Percentiles rank a stretch among this genome's conserved stretches.
Evolutionary conservation across 2,329 filamentous ascomycete species (phyloP).

Genomic region (Seiridium unicorne): DNA sequence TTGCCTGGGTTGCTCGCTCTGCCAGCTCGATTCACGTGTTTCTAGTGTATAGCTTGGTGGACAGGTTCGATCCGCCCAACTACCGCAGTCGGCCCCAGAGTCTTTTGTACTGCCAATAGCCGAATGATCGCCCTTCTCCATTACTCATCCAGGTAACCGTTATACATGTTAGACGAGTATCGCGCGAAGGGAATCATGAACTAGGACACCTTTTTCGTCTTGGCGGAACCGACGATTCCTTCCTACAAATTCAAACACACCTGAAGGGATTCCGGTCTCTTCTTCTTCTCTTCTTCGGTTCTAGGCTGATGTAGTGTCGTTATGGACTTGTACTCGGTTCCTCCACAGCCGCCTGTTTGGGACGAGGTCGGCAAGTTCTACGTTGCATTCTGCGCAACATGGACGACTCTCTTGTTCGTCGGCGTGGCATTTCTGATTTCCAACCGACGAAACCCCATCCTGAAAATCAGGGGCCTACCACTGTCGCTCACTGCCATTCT

Average conservation of each 20-base stretch:
- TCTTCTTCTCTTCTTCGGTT: no score
- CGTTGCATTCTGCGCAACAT: slow-evolving; percentile 18
- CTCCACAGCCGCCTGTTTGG: slow-evolving; percentile 14
- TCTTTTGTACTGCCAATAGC: neutral
- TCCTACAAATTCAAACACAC: no score
- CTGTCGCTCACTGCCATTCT: slow-evolving; percentile 39
- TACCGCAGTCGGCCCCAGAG: neutral
- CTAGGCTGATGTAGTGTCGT: neutral
- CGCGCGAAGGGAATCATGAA: no score
- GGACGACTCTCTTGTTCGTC: slow-evolving; percentile 26
- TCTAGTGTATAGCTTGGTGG: neutral
- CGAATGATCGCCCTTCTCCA: neutral
- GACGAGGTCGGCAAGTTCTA: slow-evolving; percentile 21
- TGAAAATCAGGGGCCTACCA: slow-evolving; percentile 38
- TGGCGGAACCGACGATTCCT: no score
- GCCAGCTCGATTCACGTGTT: no score
- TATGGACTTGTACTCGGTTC: slow-evolving; percentile 17
- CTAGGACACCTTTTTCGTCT: no score
- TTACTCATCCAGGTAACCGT: neutral
- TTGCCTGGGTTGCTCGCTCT: no score
- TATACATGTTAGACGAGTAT: neutral
- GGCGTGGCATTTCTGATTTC: slow-evolving; percentile 33
- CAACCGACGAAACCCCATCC: slow-evolving; percentile 31
- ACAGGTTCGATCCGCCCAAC: neutral
- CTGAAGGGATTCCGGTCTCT: no score